phyloP scores from a whole-genome alignment of 1,284 basidiomycete species.

The Melanopsichium pennsylvanicum region DNA sequence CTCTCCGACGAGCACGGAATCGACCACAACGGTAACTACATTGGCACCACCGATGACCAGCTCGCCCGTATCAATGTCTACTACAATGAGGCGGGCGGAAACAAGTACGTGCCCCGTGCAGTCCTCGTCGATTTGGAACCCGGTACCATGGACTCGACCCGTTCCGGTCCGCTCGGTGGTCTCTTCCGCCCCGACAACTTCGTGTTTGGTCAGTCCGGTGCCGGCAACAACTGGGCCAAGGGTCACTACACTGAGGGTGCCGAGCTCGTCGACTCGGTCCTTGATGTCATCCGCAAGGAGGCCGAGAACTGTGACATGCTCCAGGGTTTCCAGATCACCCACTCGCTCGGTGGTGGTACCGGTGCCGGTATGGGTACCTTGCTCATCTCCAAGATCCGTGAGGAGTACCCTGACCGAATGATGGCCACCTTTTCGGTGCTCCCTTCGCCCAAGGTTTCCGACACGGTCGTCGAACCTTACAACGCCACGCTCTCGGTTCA shows the following conservation, averaged over 20 bases:
- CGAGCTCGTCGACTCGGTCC: constrained; percentile 85
- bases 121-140: constrained; percentile 88
- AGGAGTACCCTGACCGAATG: constrained; percentile 75
- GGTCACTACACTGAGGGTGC: constrained; percentile 70
- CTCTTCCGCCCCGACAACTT: constrained; percentile 90
- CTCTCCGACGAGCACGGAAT: constrained; percentile 97
- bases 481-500: constrained; percentile 89
- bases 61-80: constrained; percentile 83
- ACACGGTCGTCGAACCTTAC: constrained; percentile 95
- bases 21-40: constrained; percentile 86
- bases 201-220: constrained; percentile 71
- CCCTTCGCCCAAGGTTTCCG: constrained; percentile 91
- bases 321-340: constrained; percentile 92
- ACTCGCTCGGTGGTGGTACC: constrained; percentile 88
- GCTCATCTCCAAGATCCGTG: constrained; percentile 66
- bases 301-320: constrained; percentile 81
- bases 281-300: constrained; percentile 69
- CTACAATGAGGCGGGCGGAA: constrained; percentile 65
- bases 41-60: constrained; percentile 91
- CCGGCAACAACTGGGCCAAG: constrained; percentile 94
- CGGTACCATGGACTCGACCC: constrained; percentile 79
- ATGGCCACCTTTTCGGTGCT: constrained; percentile 89
- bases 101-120: constrained; percentile 92
- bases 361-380: constrained; percentile 60
- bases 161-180: constrained; percentile 74